Percentiles rank a stretch among this genome's conserved stretches.
Evolutionary conservation across 2,329 filamentous ascomycete genomes (phyloP).

Genomic region (Aspergillus eucalypticola): DNA sequence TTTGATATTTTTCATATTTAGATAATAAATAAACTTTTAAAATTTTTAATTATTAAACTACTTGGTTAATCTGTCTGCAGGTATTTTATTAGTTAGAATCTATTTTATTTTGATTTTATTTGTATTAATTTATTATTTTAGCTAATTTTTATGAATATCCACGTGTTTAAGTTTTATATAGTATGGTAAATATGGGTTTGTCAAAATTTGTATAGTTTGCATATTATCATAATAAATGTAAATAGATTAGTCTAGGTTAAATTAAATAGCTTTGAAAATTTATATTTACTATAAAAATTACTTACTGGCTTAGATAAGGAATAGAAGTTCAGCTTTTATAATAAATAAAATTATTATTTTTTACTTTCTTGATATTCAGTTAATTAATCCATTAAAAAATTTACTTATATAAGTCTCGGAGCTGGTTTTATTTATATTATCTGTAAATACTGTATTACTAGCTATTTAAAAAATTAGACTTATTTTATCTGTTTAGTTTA

Average conservation of each 20-base stretch:
- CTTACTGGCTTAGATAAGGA: neutral
- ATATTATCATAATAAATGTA: too few species aligned
- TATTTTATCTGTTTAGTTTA: neutral
- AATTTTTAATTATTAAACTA: too few species aligned
- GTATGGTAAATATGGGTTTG: too few species aligned
- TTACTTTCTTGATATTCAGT: neutral
- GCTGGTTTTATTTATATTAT: neutral
- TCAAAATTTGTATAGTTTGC: too few species aligned
- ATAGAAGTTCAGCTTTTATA: neutral
- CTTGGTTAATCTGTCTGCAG: fast-evolving
- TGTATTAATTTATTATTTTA: too few species aligned
- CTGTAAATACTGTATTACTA: neutral
- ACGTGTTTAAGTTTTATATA: too few species aligned
- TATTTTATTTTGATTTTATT: too few species aligned
- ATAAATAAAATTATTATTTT: neutral
- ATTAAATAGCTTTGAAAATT: neutral
- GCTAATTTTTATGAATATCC: too few species aligned
- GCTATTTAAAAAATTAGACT: neutral
- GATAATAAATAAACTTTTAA: too few species aligned
- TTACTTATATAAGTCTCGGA: neutral
- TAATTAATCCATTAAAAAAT: neutral
- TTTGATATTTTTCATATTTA: too few species aligned
- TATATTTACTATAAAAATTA: neutral
- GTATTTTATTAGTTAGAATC: too few species aligned
- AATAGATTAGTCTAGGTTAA: neutral